Evolutionary conservation across 2,329 filamentous ascomycete genomes (phyloP).

Genomic region (Camillea tinctor): DNA sequence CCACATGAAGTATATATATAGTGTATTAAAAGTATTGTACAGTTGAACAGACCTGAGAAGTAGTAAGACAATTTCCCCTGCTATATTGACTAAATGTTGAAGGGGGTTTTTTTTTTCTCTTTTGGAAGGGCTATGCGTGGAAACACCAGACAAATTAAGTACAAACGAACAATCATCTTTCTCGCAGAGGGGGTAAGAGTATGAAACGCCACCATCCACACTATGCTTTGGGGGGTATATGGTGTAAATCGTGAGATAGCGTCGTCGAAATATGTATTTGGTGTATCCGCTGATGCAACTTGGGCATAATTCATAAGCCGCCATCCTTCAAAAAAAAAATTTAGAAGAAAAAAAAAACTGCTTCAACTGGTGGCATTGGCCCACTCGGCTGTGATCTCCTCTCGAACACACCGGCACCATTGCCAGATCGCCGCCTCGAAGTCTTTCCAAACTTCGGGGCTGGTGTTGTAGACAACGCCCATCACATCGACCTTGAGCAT

Average conservation of each 20-base stretch:
- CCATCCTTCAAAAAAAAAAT: slow-evolving; percentile 21
- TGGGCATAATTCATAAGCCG: slow-evolving; percentile 4
- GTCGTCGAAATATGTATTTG: slow-evolving; percentile 6
- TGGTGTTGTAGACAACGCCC: slow-evolving; percentile 76
- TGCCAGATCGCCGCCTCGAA: slow-evolving; percentile 81
- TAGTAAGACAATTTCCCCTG: background rate
- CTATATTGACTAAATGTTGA: background rate
- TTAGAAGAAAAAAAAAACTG: slow-evolving; percentile 1
- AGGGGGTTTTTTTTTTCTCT: background rate
- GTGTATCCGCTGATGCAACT: background rate
- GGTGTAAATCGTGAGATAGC: slow-evolving; percentile 8
- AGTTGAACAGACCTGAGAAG: background rate
- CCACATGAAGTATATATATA: background rate
- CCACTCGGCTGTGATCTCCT: slow-evolving; percentile 76
- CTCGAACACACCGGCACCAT: slow-evolving; percentile 80
- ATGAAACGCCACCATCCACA: slow-evolving; percentile 8
- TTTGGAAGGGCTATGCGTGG: background rate
- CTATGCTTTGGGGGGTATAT: slow-evolving; percentile 22
- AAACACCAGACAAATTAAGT: background rate
- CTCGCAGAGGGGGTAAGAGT: slow-evolving; percentile 3
- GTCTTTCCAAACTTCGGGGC: slow-evolving; percentile 68
- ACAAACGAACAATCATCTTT: background rate
- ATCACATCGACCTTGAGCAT: slow-evolving; percentile 81
- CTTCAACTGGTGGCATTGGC: slow-evolving; percentile 15
- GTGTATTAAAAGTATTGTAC: background rate